These are phyloP conservation scores for Diaporthe vexans DNA, from an alignment of 2,329 filamentous ascomycete species.

Conservation along the genomic window DNA sequence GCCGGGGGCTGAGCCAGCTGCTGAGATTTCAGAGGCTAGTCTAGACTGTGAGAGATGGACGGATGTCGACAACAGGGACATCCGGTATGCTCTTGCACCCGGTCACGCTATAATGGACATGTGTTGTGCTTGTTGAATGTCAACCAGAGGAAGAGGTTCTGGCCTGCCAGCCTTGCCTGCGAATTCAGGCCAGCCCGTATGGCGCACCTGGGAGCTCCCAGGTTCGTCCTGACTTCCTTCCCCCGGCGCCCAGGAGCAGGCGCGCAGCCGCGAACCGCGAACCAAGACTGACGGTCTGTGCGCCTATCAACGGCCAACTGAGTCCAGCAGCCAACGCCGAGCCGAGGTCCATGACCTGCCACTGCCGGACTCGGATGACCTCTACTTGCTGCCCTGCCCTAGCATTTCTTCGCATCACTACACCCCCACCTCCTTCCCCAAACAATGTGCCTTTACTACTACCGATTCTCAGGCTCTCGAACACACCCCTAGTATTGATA, in stretches of 20 bases:
- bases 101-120: neutral
- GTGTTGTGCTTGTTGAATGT: conserved; percentile 11
- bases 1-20: conserved; percentile 6
- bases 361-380: conserved; percentile 13
- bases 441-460: neutral
- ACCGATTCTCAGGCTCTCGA: neutral
- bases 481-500: no score
- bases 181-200: conserved; percentile 12
- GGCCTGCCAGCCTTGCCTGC: conserved; percentile 7
- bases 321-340: neutral
- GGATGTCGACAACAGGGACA: neutral
- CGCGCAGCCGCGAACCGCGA: neutral
- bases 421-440: no score
- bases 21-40: conserved; percentile 3
- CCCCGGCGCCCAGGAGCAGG: conserved; percentile 5
- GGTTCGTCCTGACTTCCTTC: conserved; percentile 4
- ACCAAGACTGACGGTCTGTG: conserved; percentile 30
- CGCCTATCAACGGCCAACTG: neutral
- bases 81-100: conserved; percentile 1
- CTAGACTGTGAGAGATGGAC: neutral
- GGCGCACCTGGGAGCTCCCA: neutral
- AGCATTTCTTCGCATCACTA: no score
- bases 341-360: conserved; percentile 39
- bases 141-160: neutral
- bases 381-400: neutral